Evolutionary conservation across 345 rosid genomes (phyloP).

Genomic region (Cardiospermum halicacabum): DNA sequence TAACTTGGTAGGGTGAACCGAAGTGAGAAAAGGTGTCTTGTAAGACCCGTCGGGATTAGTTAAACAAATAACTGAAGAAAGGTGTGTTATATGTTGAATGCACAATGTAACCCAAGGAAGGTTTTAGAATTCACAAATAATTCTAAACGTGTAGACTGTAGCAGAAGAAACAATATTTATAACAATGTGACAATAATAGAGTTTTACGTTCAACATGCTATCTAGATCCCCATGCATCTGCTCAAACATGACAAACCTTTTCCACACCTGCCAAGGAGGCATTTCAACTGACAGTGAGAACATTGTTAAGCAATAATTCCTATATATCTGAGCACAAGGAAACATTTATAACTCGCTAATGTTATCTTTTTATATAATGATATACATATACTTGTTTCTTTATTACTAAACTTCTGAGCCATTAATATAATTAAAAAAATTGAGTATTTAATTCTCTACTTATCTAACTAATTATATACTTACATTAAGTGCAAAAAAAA

Average conservation of each 20-base stretch:
- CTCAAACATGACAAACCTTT: conserved; percentile 74
- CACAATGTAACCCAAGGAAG: no score
- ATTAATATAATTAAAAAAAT: no score
- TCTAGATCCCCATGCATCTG: conserved; percentile 92
- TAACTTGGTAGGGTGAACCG: not conserved
- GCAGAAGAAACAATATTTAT: not conserved
- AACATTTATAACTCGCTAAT: not conserved
- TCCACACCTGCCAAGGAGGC: conserved; percentile 70
- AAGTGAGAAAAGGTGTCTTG: no score
- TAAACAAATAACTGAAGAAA: no score
- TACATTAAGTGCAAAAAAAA: no score
- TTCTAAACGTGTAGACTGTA: not conserved
- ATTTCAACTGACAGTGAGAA: not conserved
- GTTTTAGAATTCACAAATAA: not conserved
- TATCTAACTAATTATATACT: no score
- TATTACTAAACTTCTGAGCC: no score
- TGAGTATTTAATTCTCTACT: no score
- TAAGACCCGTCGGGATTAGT: no score
- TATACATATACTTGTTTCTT: no score
- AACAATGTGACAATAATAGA: not conserved
- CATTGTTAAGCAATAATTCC: not conserved
- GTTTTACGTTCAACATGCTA: conserved; percentile 81
- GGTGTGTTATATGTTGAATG: no score
- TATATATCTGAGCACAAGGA: not conserved
- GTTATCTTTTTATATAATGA: not conserved